phyloP scores from a whole-genome alignment of 129 eudicot species.

The Tagetes erecta region DNA sequence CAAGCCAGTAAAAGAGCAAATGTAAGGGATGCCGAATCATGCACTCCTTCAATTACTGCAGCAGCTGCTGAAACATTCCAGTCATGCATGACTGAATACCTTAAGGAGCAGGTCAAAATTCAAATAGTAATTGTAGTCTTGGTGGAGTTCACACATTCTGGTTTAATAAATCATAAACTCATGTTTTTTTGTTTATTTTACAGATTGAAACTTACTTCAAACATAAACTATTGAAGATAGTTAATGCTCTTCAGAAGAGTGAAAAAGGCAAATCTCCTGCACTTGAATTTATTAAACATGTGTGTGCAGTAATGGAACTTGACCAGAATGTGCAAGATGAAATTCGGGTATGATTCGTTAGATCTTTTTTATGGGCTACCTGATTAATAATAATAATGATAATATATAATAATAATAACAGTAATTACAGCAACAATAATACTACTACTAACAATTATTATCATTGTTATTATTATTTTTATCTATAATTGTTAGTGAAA shows the following conservation, averaged over 20 bases:
- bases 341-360: constrained; percentile 55
- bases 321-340: constrained; percentile 92
- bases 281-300: constrained; percentile 79
- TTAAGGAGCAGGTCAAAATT: constrained; percentile 65
- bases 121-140: background rate
- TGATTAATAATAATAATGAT: too few species aligned
- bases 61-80: constrained; percentile 79
- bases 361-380: background rate
- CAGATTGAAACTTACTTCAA: constrained; percentile 82
- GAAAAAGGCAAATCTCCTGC: constrained; percentile 58
- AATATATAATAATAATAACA: too few species aligned
- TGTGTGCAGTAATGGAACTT: constrained; percentile 83
- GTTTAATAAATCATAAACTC: constrained; percentile 14
- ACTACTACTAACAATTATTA: background rate
- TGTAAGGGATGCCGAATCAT: constrained; percentile 53
- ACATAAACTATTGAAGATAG: constrained; percentile 65
- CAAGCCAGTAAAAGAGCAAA: constrained; percentile 50
- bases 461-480: background rate
- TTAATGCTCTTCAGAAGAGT: constrained; percentile 53
- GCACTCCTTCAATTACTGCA: constrained; percentile 95
- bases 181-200: constrained; percentile 22
- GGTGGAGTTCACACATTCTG: constrained; percentile 1
- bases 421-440: too few species aligned
- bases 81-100: constrained; percentile 53
- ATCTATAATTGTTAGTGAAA: background rate